These are phyloP conservation scores for Tolypocladium ovalisporum DNA, from an alignment of 2,329 filamentous ascomycete species.

Conservation along the genomic window DNA sequence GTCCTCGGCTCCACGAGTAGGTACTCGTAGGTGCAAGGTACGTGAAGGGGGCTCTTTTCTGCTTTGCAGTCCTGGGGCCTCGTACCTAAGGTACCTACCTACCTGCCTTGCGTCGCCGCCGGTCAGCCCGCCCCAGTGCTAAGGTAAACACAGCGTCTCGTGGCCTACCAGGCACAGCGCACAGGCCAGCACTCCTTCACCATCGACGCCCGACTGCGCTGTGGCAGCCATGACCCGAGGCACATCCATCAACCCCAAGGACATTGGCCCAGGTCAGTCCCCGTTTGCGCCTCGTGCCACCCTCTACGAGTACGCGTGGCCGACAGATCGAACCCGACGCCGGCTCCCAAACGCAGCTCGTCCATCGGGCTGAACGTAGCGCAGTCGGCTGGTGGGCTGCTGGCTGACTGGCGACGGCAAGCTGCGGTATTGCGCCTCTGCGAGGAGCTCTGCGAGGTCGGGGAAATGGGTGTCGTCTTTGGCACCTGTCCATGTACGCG, in stretches of 20 bases:
- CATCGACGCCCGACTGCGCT: slow-evolving; percentile 1
- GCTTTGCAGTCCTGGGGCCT: too few species aligned
- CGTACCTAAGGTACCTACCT: too few species aligned
- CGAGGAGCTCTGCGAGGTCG: background rate
- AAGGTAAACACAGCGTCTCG: background rate
- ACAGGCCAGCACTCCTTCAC: background rate
- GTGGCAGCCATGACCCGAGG: background rate
- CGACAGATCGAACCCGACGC: background rate
- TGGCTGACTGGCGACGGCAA: background rate
- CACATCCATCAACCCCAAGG: background rate
- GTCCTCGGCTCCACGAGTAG: background rate
- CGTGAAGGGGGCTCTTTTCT: too few species aligned
- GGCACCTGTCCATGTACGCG: too few species aligned
- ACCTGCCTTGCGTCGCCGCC: too few species aligned
- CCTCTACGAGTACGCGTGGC: background rate
- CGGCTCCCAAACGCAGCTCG: background rate
- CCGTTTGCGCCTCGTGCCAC: background rate
- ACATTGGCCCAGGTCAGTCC: background rate
- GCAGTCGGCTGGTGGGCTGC: background rate
- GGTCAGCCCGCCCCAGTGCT: background rate
- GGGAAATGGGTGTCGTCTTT: background rate
- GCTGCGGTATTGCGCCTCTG: background rate
- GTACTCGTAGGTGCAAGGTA: too few species aligned
- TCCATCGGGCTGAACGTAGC: background rate
- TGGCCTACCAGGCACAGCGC: background rate